Evolutionary conservation across 2,329 filamentous ascomycete genomes (phyloP).

Genomic region (Colletotrichum destructivum): DNA sequence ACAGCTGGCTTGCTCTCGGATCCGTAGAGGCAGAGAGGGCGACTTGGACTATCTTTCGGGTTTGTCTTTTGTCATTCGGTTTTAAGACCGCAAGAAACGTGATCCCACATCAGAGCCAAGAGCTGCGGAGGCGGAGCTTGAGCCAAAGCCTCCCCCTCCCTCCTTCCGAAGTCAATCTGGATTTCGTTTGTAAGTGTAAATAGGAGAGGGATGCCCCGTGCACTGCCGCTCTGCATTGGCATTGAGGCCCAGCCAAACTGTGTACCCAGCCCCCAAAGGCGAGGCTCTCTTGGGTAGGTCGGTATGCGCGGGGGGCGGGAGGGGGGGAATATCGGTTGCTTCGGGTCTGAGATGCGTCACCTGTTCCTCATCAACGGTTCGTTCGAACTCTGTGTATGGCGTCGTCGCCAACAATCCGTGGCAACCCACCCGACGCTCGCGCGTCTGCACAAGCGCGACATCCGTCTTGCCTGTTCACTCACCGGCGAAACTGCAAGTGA

Average conservation of each 20-base stretch:
- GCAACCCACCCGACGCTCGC: neutral
- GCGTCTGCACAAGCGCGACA: neutral
- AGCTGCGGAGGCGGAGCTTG: conserved; percentile 36
- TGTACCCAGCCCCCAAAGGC: neutral
- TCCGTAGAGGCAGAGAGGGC: neutral
- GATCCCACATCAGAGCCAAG: conserved; percentile 29
- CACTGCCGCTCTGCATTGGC: neutral
- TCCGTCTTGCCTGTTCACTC: neutral
- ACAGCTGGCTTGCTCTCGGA: conserved; percentile 17
- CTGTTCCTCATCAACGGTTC: no score
- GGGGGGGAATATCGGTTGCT: neutral
- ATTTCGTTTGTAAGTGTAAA: conserved; percentile 5
- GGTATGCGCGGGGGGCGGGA: neutral
- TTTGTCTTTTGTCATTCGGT: no score
- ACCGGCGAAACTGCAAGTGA: conserved; percentile 11
- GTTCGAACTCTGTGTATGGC: neutral
- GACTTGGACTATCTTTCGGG: conserved; percentile 8
- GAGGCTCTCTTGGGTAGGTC: neutral
- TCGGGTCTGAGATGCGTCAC: neutral
- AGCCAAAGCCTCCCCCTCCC: conserved; percentile 13
- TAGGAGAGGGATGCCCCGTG: conserved; percentile 7
- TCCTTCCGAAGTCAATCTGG: conserved; percentile 34
- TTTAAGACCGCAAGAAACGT: conserved; percentile 19
- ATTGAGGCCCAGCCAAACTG: neutral
- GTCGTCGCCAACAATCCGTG: neutral